Evolutionary conservation across 2,329 filamentous ascomycete species (phyloP).

Genomic region (Xylaria sp.): DNA sequence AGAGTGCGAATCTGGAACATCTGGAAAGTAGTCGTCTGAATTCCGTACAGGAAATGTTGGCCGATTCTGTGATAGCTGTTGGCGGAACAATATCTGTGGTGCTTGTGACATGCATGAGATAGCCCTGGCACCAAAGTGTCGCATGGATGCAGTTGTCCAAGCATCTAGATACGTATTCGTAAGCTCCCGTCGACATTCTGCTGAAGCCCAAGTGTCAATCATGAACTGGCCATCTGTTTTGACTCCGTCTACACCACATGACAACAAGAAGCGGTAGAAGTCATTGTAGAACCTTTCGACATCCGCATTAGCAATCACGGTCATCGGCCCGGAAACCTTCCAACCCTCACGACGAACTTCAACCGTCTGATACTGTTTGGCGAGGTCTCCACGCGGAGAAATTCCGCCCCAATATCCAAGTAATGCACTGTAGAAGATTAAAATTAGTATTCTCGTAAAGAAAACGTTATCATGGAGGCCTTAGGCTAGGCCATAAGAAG

Average conservation of each 20-base stretch:
- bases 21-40: constrained; percentile 91
- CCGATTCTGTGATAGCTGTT: constrained; percentile 79
- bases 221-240: constrained; percentile 96
- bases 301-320: constrained; percentile 78
- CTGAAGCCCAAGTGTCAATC: constrained; percentile 77
- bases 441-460: constrained; percentile 1
- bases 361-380: constrained; percentile 80
- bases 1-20: constrained; percentile 80
- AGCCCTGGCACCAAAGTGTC: constrained; percentile 78
- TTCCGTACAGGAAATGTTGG: constrained; percentile 82
- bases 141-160: constrained; percentile 81
- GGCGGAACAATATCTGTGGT: constrained; percentile 86
- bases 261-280: constrained; percentile 84
- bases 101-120: constrained; percentile 97
- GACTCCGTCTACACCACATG: constrained; percentile 81
- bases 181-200: constrained; percentile 75
- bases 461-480: background rate
- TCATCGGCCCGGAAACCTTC: constrained; percentile 71
- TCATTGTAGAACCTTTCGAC: constrained; percentile 84
- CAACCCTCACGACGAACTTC: constrained; percentile 63
- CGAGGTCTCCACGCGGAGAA: constrained; percentile 77
- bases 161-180: constrained; percentile 83
- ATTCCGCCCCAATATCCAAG: constrained; percentile 92
- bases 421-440: constrained; percentile 62
- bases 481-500: background rate